Conservation (phyloP, 2,329 filamentous ascomycete genomes). For the Ophiocordyceps polyrhachis-furcata region DNA sequence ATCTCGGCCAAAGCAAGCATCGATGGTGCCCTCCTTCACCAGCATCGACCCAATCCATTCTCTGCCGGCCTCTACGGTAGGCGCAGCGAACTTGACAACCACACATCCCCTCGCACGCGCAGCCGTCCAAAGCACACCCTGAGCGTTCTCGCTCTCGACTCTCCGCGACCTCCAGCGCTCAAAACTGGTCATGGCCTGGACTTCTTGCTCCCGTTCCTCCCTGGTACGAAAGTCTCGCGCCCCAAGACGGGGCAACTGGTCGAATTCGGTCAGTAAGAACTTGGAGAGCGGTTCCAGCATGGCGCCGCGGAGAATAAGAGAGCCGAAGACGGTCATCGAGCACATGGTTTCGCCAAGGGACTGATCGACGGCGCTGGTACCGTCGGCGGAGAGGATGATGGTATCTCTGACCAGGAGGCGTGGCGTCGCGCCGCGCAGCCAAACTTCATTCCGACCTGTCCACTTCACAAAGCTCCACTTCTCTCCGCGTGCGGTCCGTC, state of each 20-base stretch:
- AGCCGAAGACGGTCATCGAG: slow-evolving; percentile 60
- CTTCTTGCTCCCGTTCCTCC: slow-evolving; percentile 24
- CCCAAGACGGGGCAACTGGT: slow-evolving; percentile 61
- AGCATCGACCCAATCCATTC: slow-evolving; percentile 66
- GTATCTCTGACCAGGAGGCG: slow-evolving; percentile 72
- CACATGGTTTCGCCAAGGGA: slow-evolving; percentile 47
- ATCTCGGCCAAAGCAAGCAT: slow-evolving; percentile 57
- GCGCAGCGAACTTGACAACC: slow-evolving; percentile 78
- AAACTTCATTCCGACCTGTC: slow-evolving; percentile 79
- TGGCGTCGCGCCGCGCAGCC: slow-evolving; percentile 23
- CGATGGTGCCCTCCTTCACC: slow-evolving; percentile 52
- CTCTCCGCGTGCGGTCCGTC: slow-evolving; percentile 68
- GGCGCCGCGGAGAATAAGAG: slow-evolving; percentile 62
- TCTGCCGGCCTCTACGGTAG: slow-evolving; percentile 61
- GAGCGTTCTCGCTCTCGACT: slow-evolving; percentile 35
- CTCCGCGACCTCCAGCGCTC: slow-evolving; percentile 37
- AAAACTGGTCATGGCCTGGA: slow-evolving; percentile 17
- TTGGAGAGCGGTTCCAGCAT: slow-evolving; percentile 45
- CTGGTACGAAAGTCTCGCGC: slow-evolving; percentile 53
- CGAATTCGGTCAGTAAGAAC: slow-evolving; percentile 69
- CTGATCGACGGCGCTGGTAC: slow-evolving; percentile 18
- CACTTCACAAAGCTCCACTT: slow-evolving; percentile 71
- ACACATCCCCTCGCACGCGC: slow-evolving; percentile 67
- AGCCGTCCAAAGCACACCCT: slow-evolving; percentile 62
- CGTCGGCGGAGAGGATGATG: slow-evolving; percentile 48